Percentiles rank a stretch among this genome's conserved stretches.
Conservation (phyloP, 2,329 filamentous ascomycete species). For the Phyllosticta capitalensis region DNA sequence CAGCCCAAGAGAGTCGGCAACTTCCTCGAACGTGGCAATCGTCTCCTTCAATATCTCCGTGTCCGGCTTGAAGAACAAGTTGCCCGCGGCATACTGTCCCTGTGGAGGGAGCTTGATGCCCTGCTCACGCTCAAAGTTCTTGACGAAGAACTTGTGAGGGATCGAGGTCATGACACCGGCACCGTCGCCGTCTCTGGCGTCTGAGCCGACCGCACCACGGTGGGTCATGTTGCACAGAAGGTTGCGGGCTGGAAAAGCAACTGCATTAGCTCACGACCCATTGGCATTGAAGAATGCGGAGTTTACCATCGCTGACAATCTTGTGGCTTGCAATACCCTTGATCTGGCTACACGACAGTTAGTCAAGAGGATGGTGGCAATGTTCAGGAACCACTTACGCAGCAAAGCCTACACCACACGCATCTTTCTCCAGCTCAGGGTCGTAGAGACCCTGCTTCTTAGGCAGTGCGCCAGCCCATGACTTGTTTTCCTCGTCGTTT, state of each 20-base stretch:
- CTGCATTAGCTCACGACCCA: slow-evolving; percentile 5
- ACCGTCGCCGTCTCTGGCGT: slow-evolving; percentile 94
- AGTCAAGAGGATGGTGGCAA: neutral
- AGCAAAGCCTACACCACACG: slow-evolving; percentile 97
- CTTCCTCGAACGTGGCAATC: slow-evolving; percentile 85
- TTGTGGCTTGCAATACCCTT: slow-evolving; percentile 97
- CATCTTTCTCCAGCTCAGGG: slow-evolving; percentile 94
- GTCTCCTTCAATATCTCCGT: slow-evolving; percentile 82
- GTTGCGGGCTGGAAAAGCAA: slow-evolving; percentile 57
- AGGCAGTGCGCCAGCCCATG: slow-evolving; percentile 90
- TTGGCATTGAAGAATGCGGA: slow-evolving; percentile 2
- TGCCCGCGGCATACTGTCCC: slow-evolving; percentile 94
- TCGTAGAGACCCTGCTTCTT: slow-evolving; percentile 99
- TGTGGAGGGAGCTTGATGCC: slow-evolving; percentile 76
- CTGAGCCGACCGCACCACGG: slow-evolving; percentile 93
- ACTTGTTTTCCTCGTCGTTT: slow-evolving; percentile 67
- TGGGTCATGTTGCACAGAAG: slow-evolving; percentile 99
- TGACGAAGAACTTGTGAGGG: slow-evolving; percentile 95
- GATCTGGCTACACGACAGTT: slow-evolving; percentile 61
- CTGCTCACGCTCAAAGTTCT: slow-evolving; percentile 92
- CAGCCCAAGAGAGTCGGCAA: slow-evolving; percentile 78
- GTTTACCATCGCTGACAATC: slow-evolving; percentile 88
- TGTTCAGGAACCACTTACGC: slow-evolving; percentile 55
- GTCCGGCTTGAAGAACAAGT: slow-evolving; percentile 98
- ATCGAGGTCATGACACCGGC: slow-evolving; percentile 99